phyloP scores from a whole-genome alignment of 2,329 filamentous ascomycete species.

The Drechslerella coelobrocha region DNA sequence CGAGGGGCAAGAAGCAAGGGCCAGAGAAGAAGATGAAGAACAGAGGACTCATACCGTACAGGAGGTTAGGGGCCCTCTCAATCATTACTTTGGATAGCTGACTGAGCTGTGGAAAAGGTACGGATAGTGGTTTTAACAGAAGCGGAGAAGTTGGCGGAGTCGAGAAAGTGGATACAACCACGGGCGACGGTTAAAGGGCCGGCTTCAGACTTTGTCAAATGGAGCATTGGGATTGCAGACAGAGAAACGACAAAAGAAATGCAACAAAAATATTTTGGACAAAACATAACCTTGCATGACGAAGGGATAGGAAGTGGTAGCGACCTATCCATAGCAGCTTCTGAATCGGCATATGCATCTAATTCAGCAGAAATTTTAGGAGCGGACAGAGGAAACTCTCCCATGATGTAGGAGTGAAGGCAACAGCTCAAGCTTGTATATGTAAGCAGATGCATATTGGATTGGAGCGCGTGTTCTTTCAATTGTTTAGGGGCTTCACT shows the following conservation, averaged over 20 bases:
- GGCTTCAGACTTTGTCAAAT: slow-evolving; percentile 30
- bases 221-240: slow-evolving; percentile 25
- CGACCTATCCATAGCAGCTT: too few species aligned
- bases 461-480: too few species aligned
- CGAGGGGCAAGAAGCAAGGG: neutral
- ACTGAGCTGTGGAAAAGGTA: slow-evolving; percentile 5
- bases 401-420: too few species aligned
- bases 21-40: neutral
- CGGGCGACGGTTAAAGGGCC: slow-evolving; percentile 13
- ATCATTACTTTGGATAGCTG: neutral
- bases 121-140: slow-evolving; percentile 10
- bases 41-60: slow-evolving; percentile 2
- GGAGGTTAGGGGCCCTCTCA: slow-evolving; percentile 4
- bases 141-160: neutral
- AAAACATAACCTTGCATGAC: too few species aligned
- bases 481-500: too few species aligned
- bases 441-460: too few species aligned
- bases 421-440: too few species aligned
- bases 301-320: too few species aligned
- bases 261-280: slow-evolving; percentile 3
- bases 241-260: neutral
- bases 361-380: too few species aligned
- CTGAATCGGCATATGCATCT: too few species aligned
- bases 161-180: slow-evolving; percentile 14
- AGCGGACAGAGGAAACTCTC: too few species aligned